A percentile compares a stretch with the other conserved stretches of the same genome.
These are phyloP conservation scores for Neopestalotiopsis rosae DNA, from an alignment of 2,329 filamentous ascomycete genomes.

Conservation along the genomic window DNA sequence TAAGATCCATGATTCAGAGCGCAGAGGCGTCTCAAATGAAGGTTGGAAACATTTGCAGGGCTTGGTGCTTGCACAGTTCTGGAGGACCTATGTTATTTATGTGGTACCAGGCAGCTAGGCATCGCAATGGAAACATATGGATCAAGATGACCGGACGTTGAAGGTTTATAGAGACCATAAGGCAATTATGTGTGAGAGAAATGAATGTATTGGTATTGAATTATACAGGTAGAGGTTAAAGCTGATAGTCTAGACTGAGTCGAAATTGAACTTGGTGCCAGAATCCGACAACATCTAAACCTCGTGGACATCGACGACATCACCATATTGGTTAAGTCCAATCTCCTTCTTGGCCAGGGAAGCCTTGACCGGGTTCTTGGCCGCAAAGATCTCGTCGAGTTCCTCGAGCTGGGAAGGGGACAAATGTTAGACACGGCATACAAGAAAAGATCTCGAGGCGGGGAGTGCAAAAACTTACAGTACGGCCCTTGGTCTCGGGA, in stretches of 20 bases:
- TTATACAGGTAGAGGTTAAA: not conserved
- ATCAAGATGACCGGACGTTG: too few relatives aligned
- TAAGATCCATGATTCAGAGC: too few relatives aligned
- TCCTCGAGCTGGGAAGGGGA: slow-evolving; percentile 45
- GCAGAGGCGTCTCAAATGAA: too few relatives aligned
- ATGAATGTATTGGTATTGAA: not conserved
- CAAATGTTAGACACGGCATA: not conserved
- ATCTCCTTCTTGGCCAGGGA: slow-evolving; percentile 44
- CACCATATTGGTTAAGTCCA: slow-evolving; percentile 32
- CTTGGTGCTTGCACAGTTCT: too few relatives aligned
- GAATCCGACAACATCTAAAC: slow-evolving; percentile 6
- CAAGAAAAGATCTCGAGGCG: too few relatives aligned
- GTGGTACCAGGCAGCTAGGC: too few relatives aligned
- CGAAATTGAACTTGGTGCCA: not conserved
- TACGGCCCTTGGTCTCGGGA: slow-evolving; percentile 52
- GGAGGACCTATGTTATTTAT: too few relatives aligned
- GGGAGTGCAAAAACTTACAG: slow-evolving; percentile 25
- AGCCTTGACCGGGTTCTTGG: slow-evolving; percentile 44
- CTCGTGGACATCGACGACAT: slow-evolving; percentile 28
- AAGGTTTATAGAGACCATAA: too few relatives aligned
- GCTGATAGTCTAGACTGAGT: not conserved
- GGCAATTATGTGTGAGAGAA: not conserved
- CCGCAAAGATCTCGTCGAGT: slow-evolving; percentile 50
- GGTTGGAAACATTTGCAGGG: too few relatives aligned
- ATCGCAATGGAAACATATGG: too few relatives aligned